A percentile compares a stretch with the other conserved stretches of the same genome.
Evolutionary conservation across 345 rosid species (phyloP).

Genomic region (Populus deltoides): DNA sequence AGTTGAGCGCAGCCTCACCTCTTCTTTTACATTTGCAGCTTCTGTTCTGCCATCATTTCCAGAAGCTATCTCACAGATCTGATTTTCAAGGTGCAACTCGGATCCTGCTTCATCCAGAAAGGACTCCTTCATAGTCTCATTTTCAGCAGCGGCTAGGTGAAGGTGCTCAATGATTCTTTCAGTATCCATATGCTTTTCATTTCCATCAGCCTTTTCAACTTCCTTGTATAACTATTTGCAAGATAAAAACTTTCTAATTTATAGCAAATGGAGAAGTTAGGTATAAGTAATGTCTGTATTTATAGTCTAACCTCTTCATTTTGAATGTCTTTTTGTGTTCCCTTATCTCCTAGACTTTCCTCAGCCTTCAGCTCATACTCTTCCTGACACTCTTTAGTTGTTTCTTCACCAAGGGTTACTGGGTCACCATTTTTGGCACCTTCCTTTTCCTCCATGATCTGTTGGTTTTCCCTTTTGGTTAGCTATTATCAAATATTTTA

Average conservation of each 20-base stretch:
- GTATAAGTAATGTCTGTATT: not conserved
- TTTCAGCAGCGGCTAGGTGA: slow-evolving; percentile 18
- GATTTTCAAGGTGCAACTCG: slow-evolving; percentile 2
- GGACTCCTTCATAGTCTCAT: slow-evolving; percentile 22
- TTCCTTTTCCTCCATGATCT: slow-evolving; percentile 36
- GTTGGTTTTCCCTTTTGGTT: slow-evolving; percentile 8
- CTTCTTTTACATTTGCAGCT: slow-evolving; percentile 11
- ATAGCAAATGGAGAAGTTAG: not conserved
- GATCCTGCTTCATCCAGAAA: slow-evolving; percentile 16
- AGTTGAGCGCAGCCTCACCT: slow-evolving; percentile 38
- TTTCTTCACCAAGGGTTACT: slow-evolving; percentile 21
- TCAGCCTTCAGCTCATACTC: slow-evolving; percentile 23
- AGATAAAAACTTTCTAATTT: slow-evolving; percentile 3
- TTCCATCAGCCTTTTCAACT: too few species aligned
- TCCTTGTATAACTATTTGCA: slow-evolving; percentile 9
- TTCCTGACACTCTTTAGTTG: slow-evolving; percentile 21
- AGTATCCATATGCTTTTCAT: slow-evolving; percentile 13
- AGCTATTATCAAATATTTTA: slow-evolving; percentile 1
- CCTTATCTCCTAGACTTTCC: slow-evolving; percentile 15
- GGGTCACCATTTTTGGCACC: slow-evolving; percentile 16
- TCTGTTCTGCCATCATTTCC: slow-evolving; percentile 21
- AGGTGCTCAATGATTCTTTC: slow-evolving; percentile 23
- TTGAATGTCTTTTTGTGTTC: slow-evolving; percentile 9
- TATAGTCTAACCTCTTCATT: slow-evolving; percentile 36
- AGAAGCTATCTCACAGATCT: slow-evolving; percentile 9